These are phyloP conservation scores for Lasiosphaeriaceae sp. DNA, from an alignment of 495 filamentous ascomycete genomes.

Conservation along the genomic window DNA sequence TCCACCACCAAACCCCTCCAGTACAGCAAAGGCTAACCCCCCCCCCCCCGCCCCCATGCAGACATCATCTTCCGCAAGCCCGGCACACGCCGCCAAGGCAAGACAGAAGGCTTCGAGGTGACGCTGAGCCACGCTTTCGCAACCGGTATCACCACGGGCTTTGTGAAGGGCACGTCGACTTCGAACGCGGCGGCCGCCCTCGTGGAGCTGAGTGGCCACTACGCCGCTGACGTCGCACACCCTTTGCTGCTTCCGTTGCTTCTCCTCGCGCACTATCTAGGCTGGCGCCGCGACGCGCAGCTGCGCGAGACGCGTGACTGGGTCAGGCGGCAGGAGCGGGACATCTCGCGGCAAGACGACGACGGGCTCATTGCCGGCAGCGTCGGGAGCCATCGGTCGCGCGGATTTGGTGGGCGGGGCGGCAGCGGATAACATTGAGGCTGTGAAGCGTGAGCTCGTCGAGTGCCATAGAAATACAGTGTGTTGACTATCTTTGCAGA, in stretches of 20 bases:
- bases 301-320: slow-evolving; percentile 47
- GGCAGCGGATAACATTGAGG: too few species aligned
- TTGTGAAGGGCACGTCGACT: slow-evolving; percentile 43
- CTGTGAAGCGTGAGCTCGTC: too few species aligned
- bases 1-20: neutral
- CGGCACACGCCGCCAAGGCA: slow-evolving; percentile 48
- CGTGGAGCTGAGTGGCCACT: slow-evolving; percentile 20
- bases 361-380: too few species aligned
- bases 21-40: neutral
- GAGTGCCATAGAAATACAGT: too few species aligned
- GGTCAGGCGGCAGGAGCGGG: slow-evolving; percentile 45
- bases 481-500: too few species aligned
- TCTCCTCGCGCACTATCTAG: slow-evolving; percentile 38
- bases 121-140: slow-evolving; percentile 44
- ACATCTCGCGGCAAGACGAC: slow-evolving; percentile 46
- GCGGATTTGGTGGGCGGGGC: too few species aligned
- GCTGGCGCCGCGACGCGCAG: slow-evolving; percentile 37
- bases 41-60: neutral
- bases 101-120: slow-evolving; percentile 48
- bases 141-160: slow-evolving; percentile 42
- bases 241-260: neutral
- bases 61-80: slow-evolving; percentile 20
- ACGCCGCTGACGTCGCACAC: neutral
- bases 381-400: too few species aligned
- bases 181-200: too few species aligned